Evolutionary conservation across 108 stramenopile genomes (phyloP).

Genomic region (Hondaea fermentalgiana): DNA sequence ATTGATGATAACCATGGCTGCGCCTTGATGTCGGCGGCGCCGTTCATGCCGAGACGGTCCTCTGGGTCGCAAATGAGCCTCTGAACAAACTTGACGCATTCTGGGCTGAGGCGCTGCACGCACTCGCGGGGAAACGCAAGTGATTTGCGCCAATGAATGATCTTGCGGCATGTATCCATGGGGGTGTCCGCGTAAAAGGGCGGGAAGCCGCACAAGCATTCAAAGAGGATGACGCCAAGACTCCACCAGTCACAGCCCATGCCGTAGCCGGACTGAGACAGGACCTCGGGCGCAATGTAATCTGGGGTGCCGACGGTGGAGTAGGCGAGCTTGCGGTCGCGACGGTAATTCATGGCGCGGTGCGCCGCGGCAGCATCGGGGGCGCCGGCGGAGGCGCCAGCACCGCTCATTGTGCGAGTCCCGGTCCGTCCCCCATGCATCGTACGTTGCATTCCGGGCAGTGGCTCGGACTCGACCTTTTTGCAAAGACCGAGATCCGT

Average conservation of each 20-base stretch:
- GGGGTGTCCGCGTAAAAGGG: constrained; percentile 99
- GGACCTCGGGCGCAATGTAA: constrained; percentile 97
- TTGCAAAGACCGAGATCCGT: constrained; percentile 98
- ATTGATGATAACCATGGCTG: constrained; percentile 44
- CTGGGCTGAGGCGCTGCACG: background rate
- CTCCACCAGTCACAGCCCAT: constrained; percentile 99
- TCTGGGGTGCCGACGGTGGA: constrained; percentile 98
- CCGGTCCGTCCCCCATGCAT: background rate
- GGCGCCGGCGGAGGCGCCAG: background rate
- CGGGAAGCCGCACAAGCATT: constrained; percentile 98
- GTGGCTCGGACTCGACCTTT: constrained; percentile 55
- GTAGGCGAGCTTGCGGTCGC: constrained; percentile 76
- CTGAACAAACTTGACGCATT: constrained; percentile 35
- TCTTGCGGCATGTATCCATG: constrained; percentile 90
- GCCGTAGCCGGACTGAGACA: constrained; percentile 86
- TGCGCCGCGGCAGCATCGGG: constrained; percentile 29
- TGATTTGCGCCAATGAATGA: constrained; percentile 48
- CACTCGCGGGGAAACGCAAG: constrained; percentile 44
- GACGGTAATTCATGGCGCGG: background rate
- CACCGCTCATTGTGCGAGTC: background rate
- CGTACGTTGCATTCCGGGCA: background rate
- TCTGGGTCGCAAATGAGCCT: constrained; percentile 39
- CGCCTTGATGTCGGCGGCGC: constrained; percentile 44
- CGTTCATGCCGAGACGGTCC: constrained; percentile 34
- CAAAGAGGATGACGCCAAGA: constrained; percentile 99